Percentiles rank a stretch among this genome's conserved stretches.
phyloP scores from a whole-genome alignment of 768 basidiomycete genomes.

The Collybia sp. region DNA sequence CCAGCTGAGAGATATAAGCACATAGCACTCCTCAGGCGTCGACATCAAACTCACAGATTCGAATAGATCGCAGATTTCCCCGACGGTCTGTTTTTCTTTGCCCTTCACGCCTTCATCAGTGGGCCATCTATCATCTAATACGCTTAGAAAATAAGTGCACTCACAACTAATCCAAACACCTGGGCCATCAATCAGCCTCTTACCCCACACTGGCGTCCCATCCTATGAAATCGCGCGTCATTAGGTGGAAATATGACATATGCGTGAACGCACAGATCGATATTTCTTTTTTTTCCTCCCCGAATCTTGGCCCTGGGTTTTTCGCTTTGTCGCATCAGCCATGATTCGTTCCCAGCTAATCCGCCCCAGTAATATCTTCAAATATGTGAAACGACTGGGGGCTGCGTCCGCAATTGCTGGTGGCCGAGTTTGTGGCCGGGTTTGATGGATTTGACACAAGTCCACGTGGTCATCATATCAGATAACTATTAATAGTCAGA shows the following conservation, averaged over 20 bases:
- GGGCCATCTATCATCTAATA: not conserved
- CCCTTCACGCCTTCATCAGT: conserved; percentile 56
- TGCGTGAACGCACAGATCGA: conserved; percentile 39
- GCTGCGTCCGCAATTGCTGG: no score
- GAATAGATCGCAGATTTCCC: conserved; percentile 76
- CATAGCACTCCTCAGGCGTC: no score
- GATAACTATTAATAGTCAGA: no score
- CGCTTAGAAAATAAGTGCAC: conserved; percentile 9
- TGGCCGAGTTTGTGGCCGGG: no score
- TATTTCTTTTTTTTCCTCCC: conserved; percentile 43
- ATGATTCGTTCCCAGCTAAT: not conserved
- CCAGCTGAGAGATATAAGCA: conserved; percentile 43
- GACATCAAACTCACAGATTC: conserved; percentile 49
- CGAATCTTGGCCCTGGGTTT: not conserved
- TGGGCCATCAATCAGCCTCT: conserved; percentile 68
- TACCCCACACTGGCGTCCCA: conserved; percentile 63
- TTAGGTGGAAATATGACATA: not conserved
- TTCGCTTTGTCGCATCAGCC: not conserved
- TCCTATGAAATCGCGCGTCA: conserved; percentile 37
- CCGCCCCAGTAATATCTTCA: not conserved
- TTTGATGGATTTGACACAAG: no score
- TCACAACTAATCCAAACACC: conserved; percentile 81
- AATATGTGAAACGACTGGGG: not conserved
- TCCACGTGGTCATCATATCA: no score
- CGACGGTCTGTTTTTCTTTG: conserved; percentile 73